Evolutionary conservation across 768 basidiomycete species (phyloP).

Genomic region (Royoungia palumana): DNA sequence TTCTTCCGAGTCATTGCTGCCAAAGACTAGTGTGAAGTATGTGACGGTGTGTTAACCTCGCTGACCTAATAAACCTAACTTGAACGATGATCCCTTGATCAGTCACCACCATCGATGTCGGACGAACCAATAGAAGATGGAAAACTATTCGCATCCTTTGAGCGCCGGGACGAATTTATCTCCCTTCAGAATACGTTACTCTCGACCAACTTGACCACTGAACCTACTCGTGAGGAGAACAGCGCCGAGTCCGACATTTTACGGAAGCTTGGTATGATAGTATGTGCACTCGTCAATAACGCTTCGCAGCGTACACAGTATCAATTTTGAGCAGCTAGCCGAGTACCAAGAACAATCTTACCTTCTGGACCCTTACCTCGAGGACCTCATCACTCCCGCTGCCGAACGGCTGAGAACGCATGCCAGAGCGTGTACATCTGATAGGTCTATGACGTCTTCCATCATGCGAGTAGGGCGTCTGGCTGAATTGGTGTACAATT

Average conservation of each 20-base stretch:
- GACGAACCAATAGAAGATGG: constrained; percentile 40
- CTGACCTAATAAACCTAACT: constrained; percentile 20
- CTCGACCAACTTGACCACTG: constrained; percentile 40
- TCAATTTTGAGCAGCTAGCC: constrained; percentile 53
- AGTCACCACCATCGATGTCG: constrained; percentile 25
- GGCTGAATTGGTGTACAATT: constrained; percentile 66
- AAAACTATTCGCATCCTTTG: constrained; percentile 54
- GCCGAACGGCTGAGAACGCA: constrained; percentile 60
- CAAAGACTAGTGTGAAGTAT: no score
- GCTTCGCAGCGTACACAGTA: constrained; percentile 1
- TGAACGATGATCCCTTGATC: neutral
- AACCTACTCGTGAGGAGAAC: constrained; percentile 44
- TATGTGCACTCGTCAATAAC: constrained; percentile 34
- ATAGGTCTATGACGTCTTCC: constrained; percentile 26
- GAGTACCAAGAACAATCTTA: constrained; percentile 93
- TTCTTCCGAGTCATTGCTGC: neutral
- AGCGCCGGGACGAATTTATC: constrained; percentile 58
- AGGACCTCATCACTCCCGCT: constrained; percentile 72
- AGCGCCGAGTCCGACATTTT: constrained; percentile 40
- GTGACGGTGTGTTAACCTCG: neutral
- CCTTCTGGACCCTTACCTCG: constrained; percentile 86
- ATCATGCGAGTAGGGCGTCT: constrained; percentile 47
- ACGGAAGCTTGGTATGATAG: constrained; percentile 47
- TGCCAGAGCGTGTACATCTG: constrained; percentile 40
- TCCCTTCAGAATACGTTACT: constrained; percentile 51